Percentiles rank a stretch among this genome's conserved stretches.
phyloP scores from a whole-genome alignment of 1,284 basidiomycete genomes.

The Ustilago vetiveriae region DNA sequence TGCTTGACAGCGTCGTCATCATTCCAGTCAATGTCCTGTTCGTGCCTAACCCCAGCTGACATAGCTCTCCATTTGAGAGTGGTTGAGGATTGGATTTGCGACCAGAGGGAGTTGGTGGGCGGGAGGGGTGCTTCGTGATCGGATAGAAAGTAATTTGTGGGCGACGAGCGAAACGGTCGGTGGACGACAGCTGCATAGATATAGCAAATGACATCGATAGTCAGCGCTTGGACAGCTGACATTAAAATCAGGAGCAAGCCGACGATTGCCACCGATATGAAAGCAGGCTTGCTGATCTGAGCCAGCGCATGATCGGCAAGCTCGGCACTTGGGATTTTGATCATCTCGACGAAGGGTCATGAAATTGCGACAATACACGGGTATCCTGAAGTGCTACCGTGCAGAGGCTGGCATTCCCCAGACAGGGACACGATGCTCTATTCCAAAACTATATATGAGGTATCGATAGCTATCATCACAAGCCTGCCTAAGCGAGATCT shows the following conservation, averaged over 20 bases:
- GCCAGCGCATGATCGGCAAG: background rate
- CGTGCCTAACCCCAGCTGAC: constrained; percentile 10
- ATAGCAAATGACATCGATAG: constrained; percentile 10
- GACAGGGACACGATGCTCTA: no score
- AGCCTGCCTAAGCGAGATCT: no score
- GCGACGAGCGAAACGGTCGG: constrained; percentile 18
- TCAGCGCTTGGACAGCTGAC: background rate
- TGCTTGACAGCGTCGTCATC: constrained; percentile 14
- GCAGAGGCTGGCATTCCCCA: no score
- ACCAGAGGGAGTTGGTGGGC: constrained; percentile 19
- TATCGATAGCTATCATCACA: no score
- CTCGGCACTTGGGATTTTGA: background rate
- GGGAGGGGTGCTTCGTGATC: constrained; percentile 14
- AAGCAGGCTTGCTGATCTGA: background rate
- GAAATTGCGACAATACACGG: no score
- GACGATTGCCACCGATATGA: constrained; percentile 1
- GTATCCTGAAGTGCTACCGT: no score
- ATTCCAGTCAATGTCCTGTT: constrained; percentile 33
- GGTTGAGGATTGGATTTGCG: constrained; percentile 16
- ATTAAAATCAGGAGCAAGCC: constrained; percentile 16
- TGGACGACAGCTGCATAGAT: constrained; percentile 24
- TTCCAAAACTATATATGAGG: no score
- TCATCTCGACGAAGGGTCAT: background rate
- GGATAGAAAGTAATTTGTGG: constrained; percentile 19
- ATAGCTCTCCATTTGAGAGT: constrained; percentile 16